Conservation (phyloP, 2,329 filamentous ascomycete species). For the Zalaria obscura region DNA sequence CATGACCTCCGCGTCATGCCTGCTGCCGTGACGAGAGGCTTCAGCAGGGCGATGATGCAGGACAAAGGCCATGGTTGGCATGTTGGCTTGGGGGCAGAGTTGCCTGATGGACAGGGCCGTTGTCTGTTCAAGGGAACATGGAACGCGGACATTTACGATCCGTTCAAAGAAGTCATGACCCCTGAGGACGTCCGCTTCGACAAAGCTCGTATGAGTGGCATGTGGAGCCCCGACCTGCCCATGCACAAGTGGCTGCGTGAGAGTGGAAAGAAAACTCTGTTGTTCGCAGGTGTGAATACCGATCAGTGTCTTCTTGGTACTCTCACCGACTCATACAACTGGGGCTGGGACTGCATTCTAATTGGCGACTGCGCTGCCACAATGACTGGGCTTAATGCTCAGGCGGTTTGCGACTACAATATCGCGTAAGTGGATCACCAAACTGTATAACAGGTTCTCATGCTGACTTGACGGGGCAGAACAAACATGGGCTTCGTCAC, state of each 20-base stretch:
- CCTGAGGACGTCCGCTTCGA: constrained; percentile 28
- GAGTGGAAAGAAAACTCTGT: constrained; percentile 25
- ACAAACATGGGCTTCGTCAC: constrained; percentile 30
- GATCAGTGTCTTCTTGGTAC: constrained; percentile 29
- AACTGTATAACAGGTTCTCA: not conserved
- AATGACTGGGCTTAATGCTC: constrained; percentile 24
- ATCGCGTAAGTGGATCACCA: constrained; percentile 12
- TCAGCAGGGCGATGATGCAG: constrained; percentile 18
- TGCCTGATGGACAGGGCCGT: constrained; percentile 23
- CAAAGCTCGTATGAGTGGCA: constrained; percentile 27
- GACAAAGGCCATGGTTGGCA: constrained; percentile 25
- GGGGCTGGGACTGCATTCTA: constrained; percentile 27
- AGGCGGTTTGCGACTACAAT: constrained; percentile 26
- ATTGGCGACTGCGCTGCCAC: constrained; percentile 27
- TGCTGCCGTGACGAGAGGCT: constrained; percentile 26
- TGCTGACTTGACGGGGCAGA: not conserved
- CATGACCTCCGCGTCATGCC: constrained; percentile 24
- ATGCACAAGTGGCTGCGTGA: constrained; percentile 25
- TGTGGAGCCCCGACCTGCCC: constrained; percentile 25
- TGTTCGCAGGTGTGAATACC: constrained; percentile 29
- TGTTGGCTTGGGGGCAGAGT: constrained; percentile 22
- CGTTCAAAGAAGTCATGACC: constrained; percentile 21
- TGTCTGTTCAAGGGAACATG: constrained; percentile 28
- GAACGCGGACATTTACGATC: constrained; percentile 28
- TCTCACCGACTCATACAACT: constrained; percentile 26